Evolutionary conservation across 208 protist genomes (phyloP).

Genomic region (Crithidia fasciculata): DNA sequence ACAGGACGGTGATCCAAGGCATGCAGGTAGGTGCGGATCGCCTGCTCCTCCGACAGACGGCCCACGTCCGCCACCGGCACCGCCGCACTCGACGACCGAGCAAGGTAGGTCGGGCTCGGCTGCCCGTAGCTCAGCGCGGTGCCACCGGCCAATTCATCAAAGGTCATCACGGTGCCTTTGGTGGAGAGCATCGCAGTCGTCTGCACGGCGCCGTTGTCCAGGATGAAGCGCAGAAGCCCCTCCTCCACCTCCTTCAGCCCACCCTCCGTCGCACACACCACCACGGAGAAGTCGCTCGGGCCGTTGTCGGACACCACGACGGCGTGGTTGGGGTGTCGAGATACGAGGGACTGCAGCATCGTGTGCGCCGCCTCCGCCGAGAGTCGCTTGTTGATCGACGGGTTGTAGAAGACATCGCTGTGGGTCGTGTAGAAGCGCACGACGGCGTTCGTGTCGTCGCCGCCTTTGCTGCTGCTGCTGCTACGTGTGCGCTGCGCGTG

Average conservation of each 20-base stretch:
- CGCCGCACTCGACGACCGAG: conserved; percentile 37
- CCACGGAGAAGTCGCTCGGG: conserved; percentile 53
- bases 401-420: conserved; percentile 84
- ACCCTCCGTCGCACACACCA: conserved; percentile 72
- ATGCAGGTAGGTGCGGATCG: conserved; percentile 73
- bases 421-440: conserved; percentile 70
- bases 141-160: conserved; percentile 76
- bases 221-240: conserved; percentile 71
- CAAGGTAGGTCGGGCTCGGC: conserved; percentile 24
- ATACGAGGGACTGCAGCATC: conserved; percentile 71
- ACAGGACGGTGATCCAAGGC: conserved; percentile 55
- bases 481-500: conserved; percentile 39
- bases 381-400: conserved; percentile 65
- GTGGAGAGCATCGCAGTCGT: conserved; percentile 77
- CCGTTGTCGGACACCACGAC: conserved; percentile 42
- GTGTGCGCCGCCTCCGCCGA: conserved; percentile 43
- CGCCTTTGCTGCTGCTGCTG: background rate
- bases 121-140: conserved; percentile 41
- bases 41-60: conserved; percentile 73
- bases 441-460: conserved; percentile 29
- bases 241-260: conserved; percentile 77
- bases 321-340: conserved; percentile 68
- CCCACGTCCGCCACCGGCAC: conserved; percentile 71
- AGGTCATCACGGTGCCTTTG: conserved; percentile 89
- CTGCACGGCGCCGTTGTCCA: conserved; percentile 79